These are phyloP conservation scores for Xerophyta viscosa DNA, from an alignment of 106 monocot species.

Conservation along the genomic window DNA sequence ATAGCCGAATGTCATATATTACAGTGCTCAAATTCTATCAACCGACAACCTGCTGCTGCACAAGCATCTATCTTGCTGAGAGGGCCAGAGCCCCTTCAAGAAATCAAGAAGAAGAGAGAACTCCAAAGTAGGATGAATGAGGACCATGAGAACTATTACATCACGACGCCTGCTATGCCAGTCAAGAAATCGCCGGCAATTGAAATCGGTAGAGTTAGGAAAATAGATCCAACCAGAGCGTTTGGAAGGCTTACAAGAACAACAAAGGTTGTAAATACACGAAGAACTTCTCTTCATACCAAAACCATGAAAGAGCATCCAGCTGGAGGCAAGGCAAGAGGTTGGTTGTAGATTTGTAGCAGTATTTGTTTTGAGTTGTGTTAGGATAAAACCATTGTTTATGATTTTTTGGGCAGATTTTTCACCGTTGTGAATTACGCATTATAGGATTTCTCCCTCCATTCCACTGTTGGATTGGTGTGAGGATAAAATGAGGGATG, in stretches of 20 bases:
- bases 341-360: conserved; percentile 34
- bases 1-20: conserved; percentile 42
- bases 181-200: conserved; percentile 34
- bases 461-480: too few relatives aligned
- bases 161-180: not conserved
- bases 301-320: conserved; percentile 29
- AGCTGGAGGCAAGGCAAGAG: conserved; percentile 30
- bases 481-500: too few relatives aligned
- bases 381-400: too few relatives aligned
- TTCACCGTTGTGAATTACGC: too few relatives aligned
- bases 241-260: conserved; percentile 38
- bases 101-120: conserved; percentile 55
- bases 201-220: conserved; percentile 24
- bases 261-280: conserved; percentile 24
- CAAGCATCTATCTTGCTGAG: conserved; percentile 27
- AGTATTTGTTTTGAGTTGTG: too few relatives aligned
- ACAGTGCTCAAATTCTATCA: conserved; percentile 32
- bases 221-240: conserved; percentile 43
- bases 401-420: too few relatives aligned
- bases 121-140: conserved; percentile 5
- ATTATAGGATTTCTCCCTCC: too few relatives aligned
- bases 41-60: conserved; percentile 16
- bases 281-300: conserved; percentile 14
- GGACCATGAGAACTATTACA: conserved; percentile 33
- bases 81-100: conserved; percentile 42